Percentiles rank a stretch among this genome's conserved stretches.
Conservation (phyloP, 1,284 basidiomycete species). For the Moesziomyces globuligerus region DNA sequence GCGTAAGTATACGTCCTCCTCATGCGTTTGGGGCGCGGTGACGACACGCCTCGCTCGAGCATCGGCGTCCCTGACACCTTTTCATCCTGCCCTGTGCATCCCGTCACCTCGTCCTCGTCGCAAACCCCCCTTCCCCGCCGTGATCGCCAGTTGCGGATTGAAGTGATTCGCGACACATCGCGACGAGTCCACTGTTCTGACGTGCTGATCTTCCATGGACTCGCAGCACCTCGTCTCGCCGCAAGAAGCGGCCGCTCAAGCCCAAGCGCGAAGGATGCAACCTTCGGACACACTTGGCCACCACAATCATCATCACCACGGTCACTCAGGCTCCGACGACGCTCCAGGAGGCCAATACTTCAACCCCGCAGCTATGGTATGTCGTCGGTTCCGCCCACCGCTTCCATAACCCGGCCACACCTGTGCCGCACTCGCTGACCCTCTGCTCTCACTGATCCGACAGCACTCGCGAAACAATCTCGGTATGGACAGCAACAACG, state of each 20-base stretch:
- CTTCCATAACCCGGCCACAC: no score
- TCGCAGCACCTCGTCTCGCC: constrained; percentile 55
- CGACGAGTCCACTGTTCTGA: constrained; percentile 30
- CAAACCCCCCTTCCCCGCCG: neutral
- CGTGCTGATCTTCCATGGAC: constrained; percentile 46
- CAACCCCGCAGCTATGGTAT: constrained; percentile 54
- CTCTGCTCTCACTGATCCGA: neutral
- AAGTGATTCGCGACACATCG: constrained; percentile 37
- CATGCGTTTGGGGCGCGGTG: constrained; percentile 25
- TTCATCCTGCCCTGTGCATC: neutral
- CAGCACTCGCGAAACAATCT: constrained; percentile 50
- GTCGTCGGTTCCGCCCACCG: neutral
- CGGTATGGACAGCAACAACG: constrained; percentile 37
- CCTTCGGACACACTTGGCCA: constrained; percentile 45
- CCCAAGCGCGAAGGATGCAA: constrained; percentile 53
- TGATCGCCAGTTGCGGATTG: constrained; percentile 20
- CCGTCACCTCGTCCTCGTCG: neutral
- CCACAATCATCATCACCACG: constrained; percentile 44
- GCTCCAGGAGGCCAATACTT: constrained; percentile 45
- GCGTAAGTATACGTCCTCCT: constrained; percentile 25
- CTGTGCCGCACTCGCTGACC: constrained; percentile 10
- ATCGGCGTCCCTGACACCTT: constrained; percentile 14
- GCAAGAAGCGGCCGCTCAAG: constrained; percentile 55
- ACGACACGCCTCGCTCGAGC: constrained; percentile 18
- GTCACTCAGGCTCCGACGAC: constrained; percentile 43